Conservation (phyloP, 2,329 filamentous ascomycete genomes). For the Magnaporthales sp. region DNA sequence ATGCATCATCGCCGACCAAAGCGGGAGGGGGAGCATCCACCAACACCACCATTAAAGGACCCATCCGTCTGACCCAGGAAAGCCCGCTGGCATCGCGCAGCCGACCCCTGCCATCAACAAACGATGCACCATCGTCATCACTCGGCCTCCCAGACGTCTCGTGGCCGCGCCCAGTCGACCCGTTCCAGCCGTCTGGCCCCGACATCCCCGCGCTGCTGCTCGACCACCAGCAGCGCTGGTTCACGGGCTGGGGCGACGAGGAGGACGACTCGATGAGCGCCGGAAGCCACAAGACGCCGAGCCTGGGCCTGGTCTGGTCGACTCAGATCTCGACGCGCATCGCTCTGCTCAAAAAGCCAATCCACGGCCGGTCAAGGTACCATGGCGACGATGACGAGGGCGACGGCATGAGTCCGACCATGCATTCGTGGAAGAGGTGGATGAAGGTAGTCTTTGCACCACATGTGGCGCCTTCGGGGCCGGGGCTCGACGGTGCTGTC, state of each 20-base stretch:
- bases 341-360: conserved; percentile 65
- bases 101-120: conserved; percentile 19
- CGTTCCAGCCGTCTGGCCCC: conserved; percentile 22
- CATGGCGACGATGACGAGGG: conserved; percentile 32
- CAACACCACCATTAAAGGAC: conserved; percentile 9
- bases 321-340: conserved; percentile 81
- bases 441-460: conserved; percentile 87
- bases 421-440: conserved; percentile 60
- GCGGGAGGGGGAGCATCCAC: background rate
- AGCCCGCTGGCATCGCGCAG: conserved; percentile 42
- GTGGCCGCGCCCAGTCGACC: conserved; percentile 12
- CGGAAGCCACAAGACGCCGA: conserved; percentile 66
- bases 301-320: conserved; percentile 81
- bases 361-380: conserved; percentile 31
- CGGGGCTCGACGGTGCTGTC: conserved; percentile 40
- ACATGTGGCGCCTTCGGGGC: conserved; percentile 51
- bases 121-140: conserved; percentile 30
- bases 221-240: conserved; percentile 88
- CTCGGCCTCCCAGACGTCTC: conserved; percentile 22
- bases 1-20: background rate
- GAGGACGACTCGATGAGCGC: conserved; percentile 36
- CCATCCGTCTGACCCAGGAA: conserved; percentile 24
- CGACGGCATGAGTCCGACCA: conserved; percentile 20
- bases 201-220: conserved; percentile 52
- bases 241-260: conserved; percentile 88